These are phyloP conservation scores for Pisolithus microcarpus DNA, from an alignment of 768 basidiomycete species.

Conservation along the genomic window DNA sequence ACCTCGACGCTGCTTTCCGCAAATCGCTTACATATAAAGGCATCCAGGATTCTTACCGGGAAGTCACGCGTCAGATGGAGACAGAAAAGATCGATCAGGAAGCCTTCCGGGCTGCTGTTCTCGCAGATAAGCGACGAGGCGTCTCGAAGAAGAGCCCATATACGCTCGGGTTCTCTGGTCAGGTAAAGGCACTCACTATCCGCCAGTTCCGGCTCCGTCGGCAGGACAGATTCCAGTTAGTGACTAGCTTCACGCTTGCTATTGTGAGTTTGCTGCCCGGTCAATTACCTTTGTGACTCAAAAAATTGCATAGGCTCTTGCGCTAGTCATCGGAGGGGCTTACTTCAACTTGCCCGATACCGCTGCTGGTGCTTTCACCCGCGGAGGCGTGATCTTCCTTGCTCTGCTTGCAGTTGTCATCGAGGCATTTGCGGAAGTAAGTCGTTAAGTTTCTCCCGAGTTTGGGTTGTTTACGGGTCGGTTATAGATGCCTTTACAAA, in stretches of 20 bases:
- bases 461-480: constrained; percentile 4
- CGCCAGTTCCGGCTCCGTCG: constrained; percentile 68
- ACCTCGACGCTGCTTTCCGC: constrained; percentile 58
- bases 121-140: constrained; percentile 69
- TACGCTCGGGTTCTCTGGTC: constrained; percentile 69
- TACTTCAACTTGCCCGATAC: constrained; percentile 69
- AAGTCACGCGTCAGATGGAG: constrained; percentile 52
- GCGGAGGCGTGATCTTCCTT: constrained; percentile 74
- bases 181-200: constrained; percentile 61
- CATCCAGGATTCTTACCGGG: constrained; percentile 35
- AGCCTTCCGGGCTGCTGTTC: constrained; percentile 69
- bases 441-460: constrained; percentile 9
- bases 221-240: constrained; percentile 74
- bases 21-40: constrained; percentile 36
- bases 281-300: background rate
- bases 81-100: constrained; percentile 63
- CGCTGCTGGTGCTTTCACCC: constrained; percentile 79
- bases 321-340: constrained; percentile 65
- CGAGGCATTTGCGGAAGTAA: constrained; percentile 66
- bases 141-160: constrained; percentile 77
- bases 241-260: constrained; percentile 59
- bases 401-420: constrained; percentile 61
- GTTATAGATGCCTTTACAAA: constrained; percentile 60
- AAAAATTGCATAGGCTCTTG: constrained; percentile 5
- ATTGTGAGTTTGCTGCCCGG: constrained; percentile 34